Evolutionary conservation across 228 moss, liverwort and hornwort species (phyloP).

Genomic region (Sphagnum fallax): DNA sequence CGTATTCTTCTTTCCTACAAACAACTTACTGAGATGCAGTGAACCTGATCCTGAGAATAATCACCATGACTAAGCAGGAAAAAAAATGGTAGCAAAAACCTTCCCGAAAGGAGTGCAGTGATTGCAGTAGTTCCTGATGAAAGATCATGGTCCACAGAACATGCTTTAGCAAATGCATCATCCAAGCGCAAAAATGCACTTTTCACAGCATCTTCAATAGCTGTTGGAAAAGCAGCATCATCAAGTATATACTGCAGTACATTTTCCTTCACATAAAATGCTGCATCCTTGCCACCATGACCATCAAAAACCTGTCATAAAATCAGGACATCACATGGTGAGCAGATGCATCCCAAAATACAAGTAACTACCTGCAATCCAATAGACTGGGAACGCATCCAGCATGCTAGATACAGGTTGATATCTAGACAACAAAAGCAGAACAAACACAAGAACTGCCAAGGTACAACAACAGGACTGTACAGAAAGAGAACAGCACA

Average conservation of each 20-base stretch:
- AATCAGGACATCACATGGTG: not conserved
- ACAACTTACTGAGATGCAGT: no score
- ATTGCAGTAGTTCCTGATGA: slow-evolving; percentile 83
- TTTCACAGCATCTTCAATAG: slow-evolving; percentile 62
- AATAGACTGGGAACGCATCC: no score
- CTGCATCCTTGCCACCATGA: slow-evolving; percentile 88
- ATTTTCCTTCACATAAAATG: slow-evolving; percentile 67
- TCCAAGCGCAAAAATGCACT: slow-evolving; percentile 79
- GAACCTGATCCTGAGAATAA: no score
- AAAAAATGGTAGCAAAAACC: slow-evolving; percentile 41
- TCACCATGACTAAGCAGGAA: slow-evolving; percentile 3
- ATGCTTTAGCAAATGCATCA: slow-evolving; percentile 55
- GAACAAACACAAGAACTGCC: no score
- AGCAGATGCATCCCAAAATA: no score
- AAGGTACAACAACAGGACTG: no score
- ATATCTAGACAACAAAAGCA: no score
- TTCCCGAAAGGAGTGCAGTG: slow-evolving; percentile 79
- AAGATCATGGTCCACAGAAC: slow-evolving; percentile 41
- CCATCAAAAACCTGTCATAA: slow-evolving; percentile 85
- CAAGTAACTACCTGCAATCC: no score
- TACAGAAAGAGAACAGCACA: no score
- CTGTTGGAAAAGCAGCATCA: slow-evolving; percentile 61
- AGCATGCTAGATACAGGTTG: no score
- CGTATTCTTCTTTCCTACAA: no score
- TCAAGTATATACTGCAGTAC: slow-evolving; percentile 61